Percentiles rank a stretch among this genome's conserved stretches.
These are phyloP conservation scores for Hypocreales sp. DNA, from an alignment of 2,329 filamentous ascomycete genomes.

Conservation along the genomic window DNA sequence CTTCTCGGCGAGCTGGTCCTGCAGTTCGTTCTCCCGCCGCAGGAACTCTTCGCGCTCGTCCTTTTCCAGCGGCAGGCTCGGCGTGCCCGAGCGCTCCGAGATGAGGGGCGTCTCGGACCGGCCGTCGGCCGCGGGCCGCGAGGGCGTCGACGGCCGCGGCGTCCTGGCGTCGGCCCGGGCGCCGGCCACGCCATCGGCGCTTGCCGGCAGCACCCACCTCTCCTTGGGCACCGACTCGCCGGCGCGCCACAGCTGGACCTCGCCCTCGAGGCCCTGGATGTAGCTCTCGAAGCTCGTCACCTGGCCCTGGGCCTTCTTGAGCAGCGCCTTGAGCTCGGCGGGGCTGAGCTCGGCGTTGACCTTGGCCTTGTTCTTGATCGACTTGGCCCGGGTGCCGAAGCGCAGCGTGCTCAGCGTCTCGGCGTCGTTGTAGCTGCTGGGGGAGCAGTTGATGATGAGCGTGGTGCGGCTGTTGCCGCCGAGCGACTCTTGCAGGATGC, in stretches of 20 bases:
- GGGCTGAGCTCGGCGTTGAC: slow-evolving; percentile 97
- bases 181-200: slow-evolving; percentile 26
- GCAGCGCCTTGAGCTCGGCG: slow-evolving; percentile 79
- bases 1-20: slow-evolving; percentile 89
- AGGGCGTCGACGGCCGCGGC: slow-evolving; percentile 36
- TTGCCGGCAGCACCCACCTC: slow-evolving; percentile 59
- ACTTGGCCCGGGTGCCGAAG: slow-evolving; percentile 92
- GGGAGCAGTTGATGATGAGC: slow-evolving; percentile 97
- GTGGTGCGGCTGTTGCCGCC: slow-evolving; percentile 98
- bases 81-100: slow-evolving; percentile 74
- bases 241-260: slow-evolving; percentile 74
- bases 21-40: slow-evolving; percentile 86
- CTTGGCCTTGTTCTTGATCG: slow-evolving; percentile 99
- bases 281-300: slow-evolving; percentile 81
- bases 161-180: slow-evolving; percentile 26
- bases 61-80: slow-evolving; percentile 78
- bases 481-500: slow-evolving; percentile 91
- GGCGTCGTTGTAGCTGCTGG: slow-evolving; percentile 92
- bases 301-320: slow-evolving; percentile 85
- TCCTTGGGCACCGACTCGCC: slow-evolving; percentile 85
- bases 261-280: slow-evolving; percentile 66
- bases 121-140: slow-evolving; percentile 36
- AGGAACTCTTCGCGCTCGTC: slow-evolving; percentile 96
- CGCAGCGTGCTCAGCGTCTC: slow-evolving; percentile 86
- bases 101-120: slow-evolving; percentile 47